Evolutionary conservation across 140 eudicot genomes (phyloP), one percentile per base, ranked within the genome.

Genomic region (Cichorium intybus): DNA sequence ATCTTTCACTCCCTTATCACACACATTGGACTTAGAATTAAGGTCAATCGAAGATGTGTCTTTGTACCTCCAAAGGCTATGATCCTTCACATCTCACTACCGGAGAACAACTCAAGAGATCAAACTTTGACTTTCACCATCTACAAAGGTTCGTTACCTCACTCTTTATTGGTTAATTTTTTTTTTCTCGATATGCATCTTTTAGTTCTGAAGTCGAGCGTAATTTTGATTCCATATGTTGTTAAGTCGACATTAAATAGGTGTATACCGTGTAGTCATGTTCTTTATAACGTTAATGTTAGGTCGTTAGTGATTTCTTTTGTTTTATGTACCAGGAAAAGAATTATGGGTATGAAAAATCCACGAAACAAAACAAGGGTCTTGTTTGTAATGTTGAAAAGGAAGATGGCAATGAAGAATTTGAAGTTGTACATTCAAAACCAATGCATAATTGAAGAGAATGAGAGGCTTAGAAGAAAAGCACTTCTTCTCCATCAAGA

Each of bases 351-450:
- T 39, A 67, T 1, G 23, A 66, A 59, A 51, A 53, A 27, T 50
- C 0, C 53, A 60, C 35, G 70, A 67, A 74, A 34, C 62, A 47
- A 33, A 59, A 65, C 62, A 56, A 77, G 45, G 71, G 63, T 67
- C 34, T 50, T 67, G 64, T 75, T 75, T 75, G 75, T 75, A 62
- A 56, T 54, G 61, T 50, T 76, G 70, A 83, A 64, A 64, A 74
- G 71, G 51, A 72, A 74, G 73, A 74, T 84, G 84, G 80, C 62
- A 57, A 70, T 84, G 57, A 71, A 80, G 77, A 84, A 84, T 71
- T 71, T 80, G 70, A 77, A 80, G 84, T 71, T 84, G 75, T 80
- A 77, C 70, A 49, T 77, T 69, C 76, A 84, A 75, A 84, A 84
- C 76, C 72, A 66, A 77, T 57, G 84, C 81, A 84, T 84, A 28